Percentiles rank a stretch among this genome's conserved stretches.
Evolutionary conservation across 371 early-diverging fungal species (phyloP).

Genomic region (Mucor sp.): DNA sequence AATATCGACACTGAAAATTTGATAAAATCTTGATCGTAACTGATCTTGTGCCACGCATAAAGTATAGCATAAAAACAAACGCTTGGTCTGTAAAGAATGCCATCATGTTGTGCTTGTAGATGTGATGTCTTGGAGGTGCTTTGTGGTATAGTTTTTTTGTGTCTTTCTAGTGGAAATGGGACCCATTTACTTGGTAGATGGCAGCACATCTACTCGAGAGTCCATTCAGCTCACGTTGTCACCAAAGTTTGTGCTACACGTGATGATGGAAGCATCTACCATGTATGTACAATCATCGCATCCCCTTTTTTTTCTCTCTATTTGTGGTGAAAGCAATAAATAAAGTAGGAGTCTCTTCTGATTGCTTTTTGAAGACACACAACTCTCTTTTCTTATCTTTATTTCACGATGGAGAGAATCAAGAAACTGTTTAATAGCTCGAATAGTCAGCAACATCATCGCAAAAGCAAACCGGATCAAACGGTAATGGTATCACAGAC

Average conservation of each 20-base stretch:
- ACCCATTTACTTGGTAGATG: too few relatives aligned
- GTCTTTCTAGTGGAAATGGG: too few relatives aligned
- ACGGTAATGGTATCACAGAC: background rate
- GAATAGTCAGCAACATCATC: background rate
- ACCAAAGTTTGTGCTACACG: background rate
- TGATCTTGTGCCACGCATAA: background rate
- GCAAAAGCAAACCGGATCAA: background rate
- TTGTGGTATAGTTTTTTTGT: too few relatives aligned
- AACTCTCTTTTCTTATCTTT: background rate
- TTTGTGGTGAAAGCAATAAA: background rate
- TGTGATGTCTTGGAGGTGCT: too few relatives aligned
- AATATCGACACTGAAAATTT: slow-evolving; percentile 50
- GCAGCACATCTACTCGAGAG: too few relatives aligned
- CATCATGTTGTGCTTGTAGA: too few relatives aligned
- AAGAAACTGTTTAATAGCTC: background rate
- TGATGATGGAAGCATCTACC: background rate
- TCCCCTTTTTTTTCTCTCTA: background rate
- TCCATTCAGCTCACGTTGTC: too few relatives aligned
- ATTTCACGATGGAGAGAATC: slow-evolving; percentile 6
- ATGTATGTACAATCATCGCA: background rate
- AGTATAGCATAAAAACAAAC: background rate
- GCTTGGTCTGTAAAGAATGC: background rate
- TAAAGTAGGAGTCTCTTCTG: background rate
- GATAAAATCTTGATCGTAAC: slow-evolving; percentile 7
- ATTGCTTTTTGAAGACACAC: background rate